Conservation (phyloP, 2,329 filamentous ascomycete genomes). For the Aspergillus candidus region DNA sequence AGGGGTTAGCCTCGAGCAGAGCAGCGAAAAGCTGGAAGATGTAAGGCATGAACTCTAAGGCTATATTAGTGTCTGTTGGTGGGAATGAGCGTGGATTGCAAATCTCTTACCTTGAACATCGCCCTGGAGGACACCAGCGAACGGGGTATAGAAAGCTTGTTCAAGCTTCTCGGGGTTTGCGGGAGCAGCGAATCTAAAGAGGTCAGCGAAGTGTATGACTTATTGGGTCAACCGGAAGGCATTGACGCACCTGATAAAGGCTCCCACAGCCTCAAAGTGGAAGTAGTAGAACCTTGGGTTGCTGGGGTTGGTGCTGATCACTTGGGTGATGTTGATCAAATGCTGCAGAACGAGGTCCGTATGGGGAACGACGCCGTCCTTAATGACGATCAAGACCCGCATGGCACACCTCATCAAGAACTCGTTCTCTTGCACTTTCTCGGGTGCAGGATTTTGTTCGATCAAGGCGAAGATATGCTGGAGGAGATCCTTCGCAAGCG, state of each 20-base stretch:
- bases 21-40: conserved; percentile 93
- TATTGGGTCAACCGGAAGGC: neutral
- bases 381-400: conserved; percentile 91
- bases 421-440: conserved; percentile 97
- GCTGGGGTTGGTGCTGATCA: conserved; percentile 91
- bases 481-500: conserved; percentile 77
- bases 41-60: conserved; percentile 83
- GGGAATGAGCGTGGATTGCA: neutral
- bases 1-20: conserved; percentile 77
- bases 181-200: conserved; percentile 56
- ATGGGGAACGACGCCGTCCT: conserved; percentile 68
- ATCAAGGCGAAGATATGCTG: conserved; percentile 88
- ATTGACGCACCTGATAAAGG: conserved; percentile 62
- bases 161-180: conserved; percentile 69
- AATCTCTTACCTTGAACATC: conserved; percentile 66
- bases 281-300: conserved; percentile 99
- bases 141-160: conserved; percentile 72
- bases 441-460: conserved; percentile 72
- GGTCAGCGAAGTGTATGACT: conserved; percentile 6
- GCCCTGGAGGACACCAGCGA: conserved; percentile 70
- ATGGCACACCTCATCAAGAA: conserved; percentile 98
- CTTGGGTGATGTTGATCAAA: conserved; percentile 79
- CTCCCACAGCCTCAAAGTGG: conserved; percentile 90
- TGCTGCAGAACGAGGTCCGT: conserved; percentile 74
- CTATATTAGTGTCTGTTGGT: conserved; percentile 25